Percentiles rank a stretch among this genome's conserved stretches.
phyloP scores from a whole-genome alignment of 2,329 filamentous ascomycete species.

The Phyllosticta citribraziliensis region DNA sequence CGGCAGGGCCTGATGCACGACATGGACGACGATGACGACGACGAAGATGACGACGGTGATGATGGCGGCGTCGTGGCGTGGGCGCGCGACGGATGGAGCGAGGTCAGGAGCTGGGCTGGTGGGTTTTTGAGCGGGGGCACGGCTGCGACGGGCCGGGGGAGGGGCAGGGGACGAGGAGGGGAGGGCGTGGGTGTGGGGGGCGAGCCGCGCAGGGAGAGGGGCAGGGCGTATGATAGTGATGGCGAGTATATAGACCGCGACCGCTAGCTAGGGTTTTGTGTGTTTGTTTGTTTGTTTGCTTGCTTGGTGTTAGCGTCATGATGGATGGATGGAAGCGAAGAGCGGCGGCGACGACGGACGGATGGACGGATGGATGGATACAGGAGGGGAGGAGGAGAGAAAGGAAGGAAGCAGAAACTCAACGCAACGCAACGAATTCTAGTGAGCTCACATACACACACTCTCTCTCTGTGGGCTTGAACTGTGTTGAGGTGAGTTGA shows the following conservation, averaged over 20 bases:
- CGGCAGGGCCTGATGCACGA: not conserved
- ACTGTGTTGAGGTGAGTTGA: no score
- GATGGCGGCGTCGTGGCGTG: slow-evolving; percentile 1
- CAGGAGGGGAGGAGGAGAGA: no score
- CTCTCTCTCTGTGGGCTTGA: no score
- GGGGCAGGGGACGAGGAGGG: not conserved
- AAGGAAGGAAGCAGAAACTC: no score
- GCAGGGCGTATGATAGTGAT: not conserved
- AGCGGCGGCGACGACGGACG: no score
- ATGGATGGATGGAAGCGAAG: no score
- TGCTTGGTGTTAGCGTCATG: no score
- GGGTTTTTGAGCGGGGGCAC: not conserved
- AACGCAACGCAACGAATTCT: no score
- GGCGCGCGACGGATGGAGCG: slow-evolving; percentile 2
- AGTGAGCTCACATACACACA: no score
- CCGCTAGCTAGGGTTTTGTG: not conserved
- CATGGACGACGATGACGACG: not conserved
- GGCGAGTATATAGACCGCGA: not conserved
- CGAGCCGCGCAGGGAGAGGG: not conserved
- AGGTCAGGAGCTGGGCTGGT: slow-evolving; percentile 5
- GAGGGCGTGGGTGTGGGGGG: no score
- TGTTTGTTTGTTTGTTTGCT: not conserved
- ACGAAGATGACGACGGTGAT: not conserved
- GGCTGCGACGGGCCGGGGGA: not conserved
- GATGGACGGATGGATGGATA: no score